Evolutionary conservation across 1,139 yeast genomes (phyloP), one percentile per base, ranked within the genome.

Genomic region (Kodamaea sp.): DNA sequence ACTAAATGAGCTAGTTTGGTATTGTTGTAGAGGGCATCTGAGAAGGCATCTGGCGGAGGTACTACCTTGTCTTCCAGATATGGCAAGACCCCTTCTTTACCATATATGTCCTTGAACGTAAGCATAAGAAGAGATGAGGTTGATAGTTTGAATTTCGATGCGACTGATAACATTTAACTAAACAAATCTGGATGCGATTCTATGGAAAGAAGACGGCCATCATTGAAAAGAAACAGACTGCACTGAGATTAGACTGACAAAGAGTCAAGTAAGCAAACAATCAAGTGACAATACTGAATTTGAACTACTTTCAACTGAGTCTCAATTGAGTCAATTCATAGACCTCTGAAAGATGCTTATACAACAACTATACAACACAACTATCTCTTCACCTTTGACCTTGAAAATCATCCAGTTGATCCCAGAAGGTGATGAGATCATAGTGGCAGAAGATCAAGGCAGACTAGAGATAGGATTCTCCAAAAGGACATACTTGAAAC

Each of bases 381-480:
- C 55, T n/a, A 26, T 26, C n/a, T 18, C 32, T 8, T 45, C 55
- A 6, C 16, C 26, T 5, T 32, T 38, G 22, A 22, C 34, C 7
- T 44, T 37, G 32, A 59, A 55, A 27, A 48, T 50, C 7, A 48
- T 63, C 11, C 61, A 55, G 42, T 21, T 63, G 11, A 39, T 59
- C 10, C 57, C 57, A 1, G 43, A 29, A 4, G 45, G 34, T 5
- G 32, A 32, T 9, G 11, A 28, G 2, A 32, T 51, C 6, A 29
- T 32, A 8, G 26, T 23, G 3, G 38, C 26, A 5, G 29, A 32
- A 6, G 35, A 47, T 7, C 50, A 42, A 4, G 48, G 42, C 5
- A 45, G 48, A 3, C 41, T 61, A 11, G 70, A 64, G 22, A 59
- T 70, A 6, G 76, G 73, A 0, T 22, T 70, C 7, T 45, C 60